Conservation (phyloP, 2,329 filamentous ascomycete genomes). For the Cladosporium halotolerans region DNA sequence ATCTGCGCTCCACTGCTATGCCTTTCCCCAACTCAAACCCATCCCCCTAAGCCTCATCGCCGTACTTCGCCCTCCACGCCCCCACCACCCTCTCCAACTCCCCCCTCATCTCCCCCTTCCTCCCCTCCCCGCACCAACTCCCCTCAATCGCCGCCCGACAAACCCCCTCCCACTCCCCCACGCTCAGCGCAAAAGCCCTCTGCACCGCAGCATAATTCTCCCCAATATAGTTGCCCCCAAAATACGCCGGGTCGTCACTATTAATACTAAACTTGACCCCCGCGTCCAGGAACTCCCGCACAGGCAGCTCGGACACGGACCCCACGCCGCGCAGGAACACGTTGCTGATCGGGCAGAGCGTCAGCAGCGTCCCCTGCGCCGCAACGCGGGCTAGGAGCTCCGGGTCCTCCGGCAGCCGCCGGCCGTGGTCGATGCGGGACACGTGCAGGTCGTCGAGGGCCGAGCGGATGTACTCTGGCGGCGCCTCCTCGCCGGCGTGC, state of each 20-base stretch:
- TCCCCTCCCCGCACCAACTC: slow-evolving; percentile 61
- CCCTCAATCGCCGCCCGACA: slow-evolving; percentile 56
- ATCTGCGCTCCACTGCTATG: no score
- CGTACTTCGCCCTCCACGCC: not conserved
- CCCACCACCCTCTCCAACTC: slow-evolving; percentile 2
- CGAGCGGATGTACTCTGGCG: slow-evolving; percentile 56
- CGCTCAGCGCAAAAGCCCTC: slow-evolving; percentile 57
- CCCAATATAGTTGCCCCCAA: slow-evolving; percentile 63
- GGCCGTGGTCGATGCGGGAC: slow-evolving; percentile 68
- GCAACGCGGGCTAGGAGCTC: slow-evolving; percentile 55
- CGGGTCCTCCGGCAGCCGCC: slow-evolving; percentile 56
- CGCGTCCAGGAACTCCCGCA: slow-evolving; percentile 56
- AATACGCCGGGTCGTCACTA: slow-evolving; percentile 69
- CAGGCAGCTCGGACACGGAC: slow-evolving; percentile 51
- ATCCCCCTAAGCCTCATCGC: no score
- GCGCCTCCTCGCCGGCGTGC: slow-evolving; percentile 71
- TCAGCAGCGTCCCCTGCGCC: slow-evolving; percentile 54
- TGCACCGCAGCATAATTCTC: slow-evolving; percentile 73
- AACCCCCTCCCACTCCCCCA: slow-evolving; percentile 62
- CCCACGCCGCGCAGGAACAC: slow-evolving; percentile 55
- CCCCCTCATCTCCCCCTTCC: slow-evolving; percentile 54
- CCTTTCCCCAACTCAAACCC: no score
- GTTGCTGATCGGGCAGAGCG: slow-evolving; percentile 69
- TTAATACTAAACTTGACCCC: slow-evolving; percentile 67
- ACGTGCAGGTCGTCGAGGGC: slow-evolving; percentile 58